Evolutionary conservation across 23 red algal species (phyloP), one percentile per base, ranked within the genome.

Genomic region (Cyanidioschyzon merolae): DNA sequence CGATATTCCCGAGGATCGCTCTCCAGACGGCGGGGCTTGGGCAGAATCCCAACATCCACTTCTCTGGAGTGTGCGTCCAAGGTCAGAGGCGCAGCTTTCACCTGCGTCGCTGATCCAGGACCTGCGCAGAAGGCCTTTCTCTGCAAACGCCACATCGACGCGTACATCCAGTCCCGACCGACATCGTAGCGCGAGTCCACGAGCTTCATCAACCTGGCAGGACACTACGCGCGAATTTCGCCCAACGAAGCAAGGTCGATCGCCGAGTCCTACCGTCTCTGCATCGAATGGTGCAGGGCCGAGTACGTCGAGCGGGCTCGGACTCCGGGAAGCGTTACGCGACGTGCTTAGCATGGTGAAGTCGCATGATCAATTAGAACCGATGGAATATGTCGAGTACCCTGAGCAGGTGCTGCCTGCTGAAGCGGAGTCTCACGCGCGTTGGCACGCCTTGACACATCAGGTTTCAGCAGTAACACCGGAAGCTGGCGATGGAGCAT

Each of bases 1-100:
- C n/a, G 63, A 71, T 7, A 71, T 71, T 32, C 63, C 63, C n/a
- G 32, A 32, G 63, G 63, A 71, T 35, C 63, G 63, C 30, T 71
- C 63, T 25, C 63, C 63, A 3, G 63, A 71, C 32, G 63, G 63
- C 63, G 63, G 63, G 12, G 63, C 63, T 32, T 71, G 63, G 63
- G 63, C 63, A 27, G 63, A 71, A 7, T 27, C 7, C 63, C n/a
- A 71, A 71, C 63, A 71, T 3, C 50, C 50, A 16, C 15, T 57
- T 24, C 15, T 16, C 24, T 12, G 50, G 50, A 24, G 50, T 16
- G 29, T 27, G 3, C 63, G 63, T 71, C n/a, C 63, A 7, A 7
- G 32, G 7, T 3, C 12, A 15, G 12, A 3, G 63, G 63, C 12
- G n/a, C 7, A 15, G 45, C 12, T 21, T 7, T 54, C 45, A 15